A percentile compares a stretch with the other conserved stretches of the same genome.
Conservation (phyloP, 2,329 filamentous ascomycete species). For the Chaetothyriales sp. region DNA sequence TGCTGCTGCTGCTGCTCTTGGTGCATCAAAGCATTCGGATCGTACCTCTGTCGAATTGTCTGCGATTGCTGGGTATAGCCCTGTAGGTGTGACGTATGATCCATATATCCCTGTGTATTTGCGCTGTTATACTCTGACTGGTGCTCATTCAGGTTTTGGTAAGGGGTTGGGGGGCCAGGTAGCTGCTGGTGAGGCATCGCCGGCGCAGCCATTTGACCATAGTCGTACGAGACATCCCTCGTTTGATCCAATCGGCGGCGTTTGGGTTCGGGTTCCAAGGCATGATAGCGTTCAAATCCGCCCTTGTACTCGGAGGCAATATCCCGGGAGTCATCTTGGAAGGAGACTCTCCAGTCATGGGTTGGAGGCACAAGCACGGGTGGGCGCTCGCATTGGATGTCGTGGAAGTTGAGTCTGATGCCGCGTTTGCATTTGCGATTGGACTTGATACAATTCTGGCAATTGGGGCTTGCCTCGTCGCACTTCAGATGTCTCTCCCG, state of each 20-base stretch:
- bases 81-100: slow-evolving; percentile 17
- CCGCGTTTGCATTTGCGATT: slow-evolving; percentile 74
- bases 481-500: slow-evolving; percentile 82
- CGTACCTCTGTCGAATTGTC: slow-evolving; percentile 16
- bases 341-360: slow-evolving; percentile 56
- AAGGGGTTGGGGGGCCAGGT: slow-evolving; percentile 20
- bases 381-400: slow-evolving; percentile 53
- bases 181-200: slow-evolving; percentile 33
- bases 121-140: slow-evolving; percentile 28
- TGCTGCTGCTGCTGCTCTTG: slow-evolving; percentile 18
- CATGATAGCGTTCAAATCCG: slow-evolving; percentile 57
- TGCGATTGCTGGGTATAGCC: slow-evolving; percentile 21
- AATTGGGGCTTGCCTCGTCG: slow-evolving; percentile 54
- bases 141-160: slow-evolving; percentile 26
- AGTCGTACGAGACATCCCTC: slow-evolving; percentile 19
- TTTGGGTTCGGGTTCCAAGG: slow-evolving; percentile 30
- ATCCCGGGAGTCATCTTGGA: slow-evolving; percentile 74
- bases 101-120: slow-evolving; percentile 20
- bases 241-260: slow-evolving; percentile 13
- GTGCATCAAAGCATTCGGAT: slow-evolving; percentile 9
- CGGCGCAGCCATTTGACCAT: slow-evolving; percentile 21
- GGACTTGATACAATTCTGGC: slow-evolving; percentile 76
- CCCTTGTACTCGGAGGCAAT: slow-evolving; percentile 85
- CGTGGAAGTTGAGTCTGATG: slow-evolving; percentile 79
- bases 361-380: slow-evolving; percentile 45